Conservation (phyloP, 192 early-diverging fungal genomes). For the Rhizophagus sp. region DNA sequence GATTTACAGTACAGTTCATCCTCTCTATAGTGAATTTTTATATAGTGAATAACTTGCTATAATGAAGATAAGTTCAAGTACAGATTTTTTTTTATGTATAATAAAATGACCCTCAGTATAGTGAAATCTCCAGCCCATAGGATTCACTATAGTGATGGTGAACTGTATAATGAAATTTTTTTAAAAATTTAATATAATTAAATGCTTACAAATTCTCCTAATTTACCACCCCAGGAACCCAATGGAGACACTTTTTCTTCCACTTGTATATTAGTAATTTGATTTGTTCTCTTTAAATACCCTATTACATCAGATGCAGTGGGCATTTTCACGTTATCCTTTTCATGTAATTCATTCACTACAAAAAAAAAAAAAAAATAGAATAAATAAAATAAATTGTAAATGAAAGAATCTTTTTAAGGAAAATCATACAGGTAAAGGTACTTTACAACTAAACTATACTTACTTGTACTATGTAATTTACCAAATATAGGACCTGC, state of each 20-base stretch:
- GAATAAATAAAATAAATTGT: too few species aligned
- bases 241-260: neutral
- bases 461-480: neutral
- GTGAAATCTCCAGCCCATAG: too few species aligned
- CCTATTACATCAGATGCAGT: neutral
- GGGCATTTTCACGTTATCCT: neutral
- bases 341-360: neutral
- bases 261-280: neutral
- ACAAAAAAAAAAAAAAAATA: too few species aligned
- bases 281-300: neutral
- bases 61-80: too few species aligned
- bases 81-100: too few species aligned
- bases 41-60: too few species aligned
- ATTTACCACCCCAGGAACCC: conserved; percentile 3
- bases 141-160: too few species aligned
- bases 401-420: neutral
- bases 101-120: too few species aligned
- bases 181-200: neutral
- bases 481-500: neutral
- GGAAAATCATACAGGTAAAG: too few species aligned
- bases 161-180: too few species aligned
- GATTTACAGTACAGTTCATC: too few species aligned
- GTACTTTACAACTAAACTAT: neutral
- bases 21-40: too few species aligned
- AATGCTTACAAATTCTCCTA: conserved; percentile 6